These are phyloP conservation scores for Fraxinus angustifolia DNA, from an alignment of 305 asterid genomes.

Conservation along the genomic window DNA sequence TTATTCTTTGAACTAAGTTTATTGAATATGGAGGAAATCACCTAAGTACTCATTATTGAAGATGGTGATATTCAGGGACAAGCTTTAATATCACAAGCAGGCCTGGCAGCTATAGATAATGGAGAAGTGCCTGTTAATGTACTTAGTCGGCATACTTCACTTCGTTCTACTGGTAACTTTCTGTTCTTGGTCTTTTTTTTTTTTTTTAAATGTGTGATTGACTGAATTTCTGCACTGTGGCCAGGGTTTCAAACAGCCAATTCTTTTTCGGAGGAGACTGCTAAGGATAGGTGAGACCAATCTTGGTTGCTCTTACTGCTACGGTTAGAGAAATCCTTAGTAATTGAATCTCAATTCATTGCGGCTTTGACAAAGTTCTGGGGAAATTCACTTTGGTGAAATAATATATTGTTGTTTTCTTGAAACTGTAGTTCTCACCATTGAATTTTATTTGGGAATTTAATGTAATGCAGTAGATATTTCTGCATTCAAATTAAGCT, in stretches of 20 bases:
- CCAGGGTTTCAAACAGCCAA: conserved; percentile 49
- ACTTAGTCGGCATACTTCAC: conserved; percentile 52
- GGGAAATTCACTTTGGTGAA: not conserved
- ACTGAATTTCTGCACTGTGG: conserved; percentile 22
- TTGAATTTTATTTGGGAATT: not conserved
- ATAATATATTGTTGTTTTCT: not conserved
- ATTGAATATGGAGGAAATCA: conserved; percentile 18
- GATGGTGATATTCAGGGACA: conserved; percentile 47
- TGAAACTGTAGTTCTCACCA: not conserved
- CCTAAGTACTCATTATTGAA: conserved; percentile 27
- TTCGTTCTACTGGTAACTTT: conserved; percentile 50
- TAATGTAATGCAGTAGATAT: not conserved
- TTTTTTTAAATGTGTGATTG: not conserved
- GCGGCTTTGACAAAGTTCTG: not conserved
- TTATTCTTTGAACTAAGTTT: conserved; percentile 10
- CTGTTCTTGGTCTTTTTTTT: not conserved
- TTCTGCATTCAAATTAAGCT: not conserved
- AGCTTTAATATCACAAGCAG: conserved; percentile 45
- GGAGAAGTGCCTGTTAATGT: conserved; percentile 45
- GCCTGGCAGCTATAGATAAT: conserved; percentile 33
- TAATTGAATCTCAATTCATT: not conserved
- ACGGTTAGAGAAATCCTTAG: not conserved
- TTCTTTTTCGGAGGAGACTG: conserved; percentile 45
- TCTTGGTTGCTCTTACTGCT: conserved; percentile 3
- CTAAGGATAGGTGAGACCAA: conserved; percentile 54